Evolutionary conservation across 2,329 filamentous ascomycete genomes (phyloP).

Genomic region (Verticillium isaacii): DNA sequence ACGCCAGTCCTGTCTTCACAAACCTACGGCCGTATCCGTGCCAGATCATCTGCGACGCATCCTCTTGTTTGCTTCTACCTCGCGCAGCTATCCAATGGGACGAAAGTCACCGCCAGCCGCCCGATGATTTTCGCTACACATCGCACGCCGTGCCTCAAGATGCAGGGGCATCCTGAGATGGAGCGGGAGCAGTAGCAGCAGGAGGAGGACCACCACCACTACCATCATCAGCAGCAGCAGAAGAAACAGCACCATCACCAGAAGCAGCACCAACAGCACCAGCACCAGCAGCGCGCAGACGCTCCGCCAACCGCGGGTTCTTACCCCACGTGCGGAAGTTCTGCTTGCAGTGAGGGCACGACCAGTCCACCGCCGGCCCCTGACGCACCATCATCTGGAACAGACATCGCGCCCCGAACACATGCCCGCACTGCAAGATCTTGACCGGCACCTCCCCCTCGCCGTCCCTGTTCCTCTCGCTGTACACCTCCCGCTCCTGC

Average conservation of each 20-base stretch:
- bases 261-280: background rate
- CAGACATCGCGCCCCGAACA: conserved; percentile 1
- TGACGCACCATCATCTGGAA: background rate
- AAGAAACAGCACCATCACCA: no score
- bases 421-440: background rate
- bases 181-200: no score
- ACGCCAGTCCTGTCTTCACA: background rate
- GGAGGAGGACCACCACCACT: no score
- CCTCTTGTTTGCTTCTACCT: background rate
- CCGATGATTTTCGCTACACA: no score
- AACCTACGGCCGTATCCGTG: background rate
- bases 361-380: background rate
- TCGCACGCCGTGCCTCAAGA: no score
- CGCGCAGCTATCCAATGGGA: background rate
- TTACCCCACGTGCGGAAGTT: background rate
- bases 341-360: background rate
- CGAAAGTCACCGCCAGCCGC: no score
- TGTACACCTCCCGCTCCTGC: background rate
- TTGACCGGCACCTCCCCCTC: background rate
- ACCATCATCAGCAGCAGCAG: no score
- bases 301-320: background rate
- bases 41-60: background rate
- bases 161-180: no score
- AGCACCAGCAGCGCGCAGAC: background rate
- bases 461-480: background rate